phyloP scores from a whole-genome alignment of 805 yeast species.

The Candida sphagnicola region DNA sequence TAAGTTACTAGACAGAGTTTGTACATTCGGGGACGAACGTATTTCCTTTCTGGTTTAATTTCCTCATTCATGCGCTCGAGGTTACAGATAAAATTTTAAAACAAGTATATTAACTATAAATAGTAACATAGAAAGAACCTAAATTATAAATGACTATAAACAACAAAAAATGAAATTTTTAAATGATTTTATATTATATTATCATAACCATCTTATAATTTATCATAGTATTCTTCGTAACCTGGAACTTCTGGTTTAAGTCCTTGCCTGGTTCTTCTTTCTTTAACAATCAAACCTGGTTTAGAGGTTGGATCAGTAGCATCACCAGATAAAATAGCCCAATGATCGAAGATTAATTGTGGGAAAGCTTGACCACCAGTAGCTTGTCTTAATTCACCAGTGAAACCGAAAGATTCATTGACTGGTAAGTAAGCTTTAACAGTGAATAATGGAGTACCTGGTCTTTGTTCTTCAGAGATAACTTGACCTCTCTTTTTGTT shows the following conservation, averaged over 20 bases:
- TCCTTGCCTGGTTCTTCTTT: slow-evolving; percentile 91
- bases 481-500: slow-evolving; percentile 99
- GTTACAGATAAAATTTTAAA: no score
- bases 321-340: slow-evolving; percentile 89
- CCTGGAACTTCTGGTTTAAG: slow-evolving; percentile 97
- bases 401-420: slow-evolving; percentile 99
- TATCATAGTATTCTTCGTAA: slow-evolving; percentile 98
- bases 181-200: neutral
- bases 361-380: slow-evolving; percentile 99
- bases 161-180: slow-evolving; percentile 1
- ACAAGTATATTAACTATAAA: slow-evolving; percentile 1
- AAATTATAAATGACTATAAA: slow-evolving; percentile 5
- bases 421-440: slow-evolving; percentile 99
- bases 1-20: no score
- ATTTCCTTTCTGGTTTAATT: no score
- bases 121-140: slow-evolving; percentile 1
- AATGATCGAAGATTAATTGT: slow-evolving; percentile 99
- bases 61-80: no score
- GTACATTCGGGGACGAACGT: no score
- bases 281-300: slow-evolving; percentile 57
- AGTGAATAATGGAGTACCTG: slow-evolving; percentile 99
- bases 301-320: slow-evolving; percentile 80
- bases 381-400: slow-evolving; percentile 98
- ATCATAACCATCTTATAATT: slow-evolving; percentile 50
- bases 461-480: slow-evolving; percentile 98